A percentile compares a stretch with the other conserved stretches of the same genome.
These are phyloP conservation scores for Bipolaris oryzae DNA, from an alignment of 2,329 filamentous ascomycete species.

Conservation along the genomic window DNA sequence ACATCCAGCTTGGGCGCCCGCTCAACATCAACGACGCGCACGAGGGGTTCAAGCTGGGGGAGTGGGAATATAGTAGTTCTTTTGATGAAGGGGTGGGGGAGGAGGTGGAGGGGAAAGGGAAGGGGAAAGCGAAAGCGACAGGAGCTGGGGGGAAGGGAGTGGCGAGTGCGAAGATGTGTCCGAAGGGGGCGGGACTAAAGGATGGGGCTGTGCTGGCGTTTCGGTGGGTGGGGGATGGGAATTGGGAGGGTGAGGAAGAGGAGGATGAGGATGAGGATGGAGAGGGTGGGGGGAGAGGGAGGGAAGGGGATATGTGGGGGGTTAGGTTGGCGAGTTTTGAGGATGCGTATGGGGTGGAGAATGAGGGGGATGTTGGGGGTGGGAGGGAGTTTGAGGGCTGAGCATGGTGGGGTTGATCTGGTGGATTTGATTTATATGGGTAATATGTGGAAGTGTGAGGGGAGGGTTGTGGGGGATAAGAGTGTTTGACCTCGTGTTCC, in stretches of 20 bases:
- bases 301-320: conserved; percentile 37
- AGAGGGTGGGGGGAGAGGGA: conserved; percentile 1
- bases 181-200: conserved; percentile 45
- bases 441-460: too few relatives aligned
- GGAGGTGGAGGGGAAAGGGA: conserved; percentile 46
- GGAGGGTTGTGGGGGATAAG: too few relatives aligned
- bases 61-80: conserved; percentile 39
- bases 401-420: conserved; percentile 5
- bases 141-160: conserved; percentile 1
- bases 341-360: conserved; percentile 45
- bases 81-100: conserved; percentile 28
- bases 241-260: conserved; percentile 28
- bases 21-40: conserved; percentile 49
- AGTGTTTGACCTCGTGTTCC: too few relatives aligned
- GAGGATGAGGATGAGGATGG: conserved; percentile 7
- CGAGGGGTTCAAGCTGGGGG: conserved; percentile 49
- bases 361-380: conserved; percentile 40
- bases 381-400: conserved; percentile 40
- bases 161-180: conserved; percentile 33
- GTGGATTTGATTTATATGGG: too few relatives aligned
- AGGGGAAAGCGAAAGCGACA: conserved; percentile 49
- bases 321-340: conserved; percentile 46
- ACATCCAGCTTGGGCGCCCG: conserved; percentile 52
- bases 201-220: conserved; percentile 48
- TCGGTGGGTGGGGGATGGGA: conserved; percentile 40